Base-by-base conservation (phyloP, 116 monocot genomes). In the Trichopus zeylanicus region DNA sequence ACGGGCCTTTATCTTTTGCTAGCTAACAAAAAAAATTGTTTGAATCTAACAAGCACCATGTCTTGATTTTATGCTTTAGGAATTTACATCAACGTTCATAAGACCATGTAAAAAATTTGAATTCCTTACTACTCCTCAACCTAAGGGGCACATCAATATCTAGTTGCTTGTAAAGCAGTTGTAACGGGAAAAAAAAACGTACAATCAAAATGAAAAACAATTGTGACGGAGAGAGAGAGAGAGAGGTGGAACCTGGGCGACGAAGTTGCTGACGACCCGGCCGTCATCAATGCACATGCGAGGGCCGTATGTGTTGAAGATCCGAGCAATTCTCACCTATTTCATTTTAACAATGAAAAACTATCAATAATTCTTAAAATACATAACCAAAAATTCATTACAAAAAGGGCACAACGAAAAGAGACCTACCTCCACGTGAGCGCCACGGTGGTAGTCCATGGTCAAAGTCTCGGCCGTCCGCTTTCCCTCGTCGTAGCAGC, bases 251-350 rank as follows among this genome's bases (percentile, higher is more conserved):
- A 86, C 93, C 89, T 94, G 94, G 5, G 94, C 94, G 35, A 95
- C 89, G 56, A 95, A 95, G 57, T 95, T 95, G 64, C 94, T 89
- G 64, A 95, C 94, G 26, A 95, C 94, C 4, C 94, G 78, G 26
- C 94, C 94, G 29, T 95, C 94, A 27, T 95, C 94, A 26, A 95
- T 86, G 74, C 89, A 86, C 94, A 95, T 95, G 52, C 94, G 89
- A 38, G 94, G 94, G 0, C 94, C 94, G 47, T 95, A 95, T 2
- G 94, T 95, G 78, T 95, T 95, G 80, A 95, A 95, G 66, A 95
- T 95, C 32, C 94, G 54, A 51, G 94, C 89, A 71, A 95, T 95
- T 46, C 94, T 78, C 54, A 95, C 89, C 89, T 94, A 61, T 28
- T 48, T 0, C 42, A 35, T 10, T 35, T n/a, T n/a, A 15, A 23